Conservation (phyloP, 2,329 filamentous ascomycete genomes). For the Eurotiales sp. region DNA sequence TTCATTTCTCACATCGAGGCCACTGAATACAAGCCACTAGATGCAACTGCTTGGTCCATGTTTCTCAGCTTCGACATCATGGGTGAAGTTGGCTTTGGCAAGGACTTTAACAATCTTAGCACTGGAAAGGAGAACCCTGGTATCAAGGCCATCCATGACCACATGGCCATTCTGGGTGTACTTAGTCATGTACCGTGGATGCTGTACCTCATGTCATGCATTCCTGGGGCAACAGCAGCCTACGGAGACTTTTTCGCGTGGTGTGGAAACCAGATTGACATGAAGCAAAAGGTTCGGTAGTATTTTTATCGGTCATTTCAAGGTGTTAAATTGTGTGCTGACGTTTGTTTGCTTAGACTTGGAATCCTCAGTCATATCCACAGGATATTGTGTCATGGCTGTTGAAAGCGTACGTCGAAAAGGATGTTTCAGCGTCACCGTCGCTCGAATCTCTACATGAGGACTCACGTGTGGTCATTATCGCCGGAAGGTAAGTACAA, state of each 20-base stretch:
- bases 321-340: not conserved
- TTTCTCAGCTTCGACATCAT: slow-evolving; percentile 40
- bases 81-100: slow-evolving; percentile 41
- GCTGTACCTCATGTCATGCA: slow-evolving; percentile 6
- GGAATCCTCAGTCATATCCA: slow-evolving; percentile 24
- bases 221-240: slow-evolving; percentile 5
- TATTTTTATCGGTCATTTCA: not conserved
- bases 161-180: slow-evolving; percentile 18
- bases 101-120: slow-evolving; percentile 33
- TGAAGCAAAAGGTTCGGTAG: slow-evolving; percentile 1
- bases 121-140: slow-evolving; percentile 15
- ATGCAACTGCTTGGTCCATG: slow-evolving; percentile 32
- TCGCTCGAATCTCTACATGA: slow-evolving; percentile 16
- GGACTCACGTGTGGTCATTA: slow-evolving; percentile 1
- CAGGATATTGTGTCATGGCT: slow-evolving; percentile 40
- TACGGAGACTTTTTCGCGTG: slow-evolving; percentile 1
- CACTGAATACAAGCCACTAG: not conserved
- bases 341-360: slow-evolving; percentile 17
- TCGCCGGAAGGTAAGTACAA: slow-evolving; percentile 3
- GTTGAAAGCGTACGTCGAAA: slow-evolving; percentile 35
- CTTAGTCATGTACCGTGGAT: slow-evolving; percentile 16
- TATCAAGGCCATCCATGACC: slow-evolving; percentile 18
- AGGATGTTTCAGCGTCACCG: slow-evolving; percentile 32
- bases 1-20: not conserved
- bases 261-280: slow-evolving; percentile 1